Conservation (phyloP, 2,329 filamentous ascomycete species). For the Pseudogymnoascus sp. region DNA sequence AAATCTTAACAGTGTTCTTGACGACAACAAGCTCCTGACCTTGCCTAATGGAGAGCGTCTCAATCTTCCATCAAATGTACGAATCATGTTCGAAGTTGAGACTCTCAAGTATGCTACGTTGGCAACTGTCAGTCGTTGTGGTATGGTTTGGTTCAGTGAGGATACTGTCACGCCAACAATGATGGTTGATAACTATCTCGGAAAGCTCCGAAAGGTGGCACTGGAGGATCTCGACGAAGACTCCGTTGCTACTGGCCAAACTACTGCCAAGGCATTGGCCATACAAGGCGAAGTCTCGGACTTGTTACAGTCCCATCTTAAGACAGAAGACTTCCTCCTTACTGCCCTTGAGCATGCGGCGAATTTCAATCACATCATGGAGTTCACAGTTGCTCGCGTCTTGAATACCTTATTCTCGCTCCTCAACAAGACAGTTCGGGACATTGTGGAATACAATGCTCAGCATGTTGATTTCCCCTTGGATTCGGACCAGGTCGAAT, state of each 20-base stretch:
- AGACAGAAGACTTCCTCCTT: constrained; percentile 70
- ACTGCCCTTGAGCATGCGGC: constrained; percentile 69
- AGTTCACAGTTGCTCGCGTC: constrained; percentile 85
- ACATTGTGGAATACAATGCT: constrained; percentile 90
- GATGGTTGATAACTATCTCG: constrained; percentile 87
- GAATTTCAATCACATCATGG: constrained; percentile 92
- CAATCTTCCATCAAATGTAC: constrained; percentile 86
- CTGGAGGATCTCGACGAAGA: constrained; percentile 98
- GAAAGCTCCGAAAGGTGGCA: constrained; percentile 69
- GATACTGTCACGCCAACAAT: constrained; percentile 90
- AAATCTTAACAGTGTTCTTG: constrained; percentile 97
- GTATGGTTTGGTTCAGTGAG: constrained; percentile 99
- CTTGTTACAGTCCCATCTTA: constrained; percentile 67
- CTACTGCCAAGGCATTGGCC: constrained; percentile 68
- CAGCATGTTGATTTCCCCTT: constrained; percentile 92
- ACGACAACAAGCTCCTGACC: constrained; percentile 97
- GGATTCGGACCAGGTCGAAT: constrained; percentile 81
- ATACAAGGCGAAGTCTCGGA: constrained; percentile 75
- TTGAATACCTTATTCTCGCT: constrained; percentile 92
- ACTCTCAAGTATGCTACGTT: constrained; percentile 94
- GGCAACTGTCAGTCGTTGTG: constrained; percentile 97
- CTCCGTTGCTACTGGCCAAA: constrained; percentile 65
- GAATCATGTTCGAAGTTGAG: constrained; percentile 99
- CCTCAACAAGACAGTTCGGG: constrained; percentile 85
- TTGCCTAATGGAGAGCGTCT: constrained; percentile 96